A percentile compares a stretch with the other conserved stretches of the same genome.
Conservation (phyloP, 495 filamentous ascomycete genomes). For the Hyaloscypha variabilis region DNA sequence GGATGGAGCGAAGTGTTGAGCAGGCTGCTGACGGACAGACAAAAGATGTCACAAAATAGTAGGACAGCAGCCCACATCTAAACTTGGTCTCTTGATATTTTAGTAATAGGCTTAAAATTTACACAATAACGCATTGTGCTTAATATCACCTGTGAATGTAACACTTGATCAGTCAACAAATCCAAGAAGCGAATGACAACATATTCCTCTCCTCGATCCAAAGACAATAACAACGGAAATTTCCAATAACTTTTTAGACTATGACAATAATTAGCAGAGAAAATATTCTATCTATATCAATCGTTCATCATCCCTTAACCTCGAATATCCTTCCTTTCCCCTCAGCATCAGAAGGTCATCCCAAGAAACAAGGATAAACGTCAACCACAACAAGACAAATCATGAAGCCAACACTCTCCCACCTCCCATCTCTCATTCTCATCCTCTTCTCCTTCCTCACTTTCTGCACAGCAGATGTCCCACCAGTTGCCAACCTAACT, state of each 20-base stretch:
- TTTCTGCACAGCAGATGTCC: neutral
- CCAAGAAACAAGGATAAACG: neutral
- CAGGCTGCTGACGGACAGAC: too few relatives aligned
- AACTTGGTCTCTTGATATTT: too few relatives aligned
- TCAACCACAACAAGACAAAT: neutral
- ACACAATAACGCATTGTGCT: too few relatives aligned
- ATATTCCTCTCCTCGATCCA: too few relatives aligned
- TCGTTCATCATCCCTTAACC: neutral
- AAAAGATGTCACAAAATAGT: too few relatives aligned
- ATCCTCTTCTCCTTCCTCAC: neutral
- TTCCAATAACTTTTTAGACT: neutral
- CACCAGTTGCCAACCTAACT: neutral
- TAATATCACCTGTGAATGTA: too few relatives aligned
- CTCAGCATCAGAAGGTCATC: neutral
- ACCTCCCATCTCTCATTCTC: neutral
- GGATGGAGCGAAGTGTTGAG: too few relatives aligned
- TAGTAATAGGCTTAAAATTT: too few relatives aligned
- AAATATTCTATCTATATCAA: neutral
- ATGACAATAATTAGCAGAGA: neutral
- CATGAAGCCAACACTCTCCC: neutral
- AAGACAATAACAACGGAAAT: neutral
- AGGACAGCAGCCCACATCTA: too few relatives aligned
- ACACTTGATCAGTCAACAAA: too few relatives aligned
- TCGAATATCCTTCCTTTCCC: neutral
- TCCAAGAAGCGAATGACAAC: too few relatives aligned